Base-by-base conservation (phyloP, 2,329 filamentous ascomycete species). In the Penicillium polonicum region DNA sequence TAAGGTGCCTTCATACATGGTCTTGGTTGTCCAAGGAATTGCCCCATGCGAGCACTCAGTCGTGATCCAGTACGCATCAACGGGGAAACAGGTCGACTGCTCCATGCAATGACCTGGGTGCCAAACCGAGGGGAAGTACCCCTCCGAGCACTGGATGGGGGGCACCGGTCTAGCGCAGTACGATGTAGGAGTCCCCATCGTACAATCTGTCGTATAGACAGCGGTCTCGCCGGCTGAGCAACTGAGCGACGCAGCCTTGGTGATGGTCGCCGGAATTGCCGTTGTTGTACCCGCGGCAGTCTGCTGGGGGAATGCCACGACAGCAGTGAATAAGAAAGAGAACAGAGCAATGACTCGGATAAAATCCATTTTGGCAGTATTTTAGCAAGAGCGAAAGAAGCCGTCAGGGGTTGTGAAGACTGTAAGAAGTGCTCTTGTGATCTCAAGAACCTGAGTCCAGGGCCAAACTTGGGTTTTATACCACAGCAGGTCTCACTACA, bases 121-220 rank as follows among this genome's bases (percentile, higher is more conserved):
- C 63, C 64, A 68, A 17, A 66, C 60, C 13, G 60, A 60, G 2
- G 67, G 66, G 51, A 65, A 70, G 19, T 49, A 68, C 5, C 65
- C 66, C 5, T 55, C 13, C 0, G 55, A 27, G n/a, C 67, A 70
- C 19, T 57, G 39, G 19, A 65, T 65, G 5, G 63, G 64, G 12
- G 62, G 54, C 19, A 43, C 29, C 3, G 59, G 57, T 17, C 61
- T 66, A 39, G 58, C 41, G 56, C 68, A 70, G 55, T 65, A 69
- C 0, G 65, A 63, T 2, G 66, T 45, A 2, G 67, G 57, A 23
- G 50, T 64, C 4, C 68, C 68, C 55, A 67, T 51, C 9, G 68
- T 69, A 46, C 68, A 70, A 33, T 69, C 68, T 0, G 59, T 69
- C 4, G 67, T 69, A 48, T 64, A 58, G 8, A 69, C 31, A 21